Percentiles rank a stretch among this genome's conserved stretches.
Conservation (phyloP, 805 yeast genomes). For the Schwanniomyces yamadae region DNA sequence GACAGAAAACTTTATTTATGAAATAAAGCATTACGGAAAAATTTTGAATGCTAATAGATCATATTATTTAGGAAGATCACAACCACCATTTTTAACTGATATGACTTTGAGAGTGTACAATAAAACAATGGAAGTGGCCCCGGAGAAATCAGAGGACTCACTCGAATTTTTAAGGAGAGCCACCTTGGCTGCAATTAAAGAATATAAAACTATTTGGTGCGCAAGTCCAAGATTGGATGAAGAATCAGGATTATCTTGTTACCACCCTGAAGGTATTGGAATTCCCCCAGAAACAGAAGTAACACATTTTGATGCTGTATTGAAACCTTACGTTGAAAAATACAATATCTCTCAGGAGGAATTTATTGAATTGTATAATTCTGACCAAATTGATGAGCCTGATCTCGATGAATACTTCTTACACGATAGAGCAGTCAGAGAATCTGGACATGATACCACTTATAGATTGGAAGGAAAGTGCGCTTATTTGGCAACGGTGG, state of each 20-base stretch:
- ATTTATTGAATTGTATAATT: conserved; percentile 61
- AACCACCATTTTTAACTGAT: conserved; percentile 95
- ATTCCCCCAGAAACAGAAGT: conserved; percentile 96
- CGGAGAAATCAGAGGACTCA: conserved; percentile 39
- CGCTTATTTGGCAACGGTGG: conserved; percentile 88
- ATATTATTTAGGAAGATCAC: conserved; percentile 87
- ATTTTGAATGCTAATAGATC: conserved; percentile 91
- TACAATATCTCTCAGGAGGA: conserved; percentile 59
- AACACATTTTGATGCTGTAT: conserved; percentile 74
- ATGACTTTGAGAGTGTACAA: conserved; percentile 74
- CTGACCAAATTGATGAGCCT: conserved; percentile 66
- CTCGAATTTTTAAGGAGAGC: conserved; percentile 64
- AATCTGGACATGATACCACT: conserved; percentile 94
- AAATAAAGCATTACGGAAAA: conserved; percentile 87
- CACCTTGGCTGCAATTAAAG: conserved; percentile 77
- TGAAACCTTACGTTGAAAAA: conserved; percentile 67
- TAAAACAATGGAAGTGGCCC: conserved; percentile 49
- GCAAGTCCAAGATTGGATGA: conserved; percentile 69
- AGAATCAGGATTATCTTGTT: conserved; percentile 78
- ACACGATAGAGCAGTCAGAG: conserved; percentile 94
- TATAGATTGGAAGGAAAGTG: conserved; percentile 88
- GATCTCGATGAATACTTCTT: conserved; percentile 82
- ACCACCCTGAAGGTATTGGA: conserved; percentile 89
- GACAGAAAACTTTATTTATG: conserved; percentile 90
- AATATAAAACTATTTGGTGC: conserved; percentile 81